Evolutionary conservation across 352 stramenopile genomes (phyloP), one percentile per base, ranked within the genome.

Genomic region (Phytophthora capsici): DNA sequence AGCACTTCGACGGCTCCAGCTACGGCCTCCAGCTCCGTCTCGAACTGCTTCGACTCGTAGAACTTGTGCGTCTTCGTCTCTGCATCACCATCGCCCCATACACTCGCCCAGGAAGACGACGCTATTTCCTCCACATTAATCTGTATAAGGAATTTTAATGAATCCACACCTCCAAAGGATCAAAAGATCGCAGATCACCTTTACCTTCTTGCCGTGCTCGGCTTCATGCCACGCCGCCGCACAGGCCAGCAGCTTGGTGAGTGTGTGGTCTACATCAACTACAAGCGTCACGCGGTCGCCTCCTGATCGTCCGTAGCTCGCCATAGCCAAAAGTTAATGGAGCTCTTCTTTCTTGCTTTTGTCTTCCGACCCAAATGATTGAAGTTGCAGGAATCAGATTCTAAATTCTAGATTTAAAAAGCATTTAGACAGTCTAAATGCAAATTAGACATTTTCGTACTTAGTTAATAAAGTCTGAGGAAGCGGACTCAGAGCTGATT

Each of bases 261-360:
- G 73, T 43, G 85, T 79, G 60, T 90, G 71, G 56, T 93, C 82
- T 37, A 93, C 25, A 45, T 93, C 83, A 22, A 93, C 72, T 2
- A 75, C 78, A 38, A 90, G 40, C 52, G 81, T 78, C 34, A 73
- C 49, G 16, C 80, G 73, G 30, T 85, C 82, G 57, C 53, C 40
- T n/a, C 57, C 57, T 17, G 48, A 23, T 57, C 66, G 66, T 48
- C 61, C 66, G 44, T 67, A 70, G 20, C 67, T 59, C 44, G 69
- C 43, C 69, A 71, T 77, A 23, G 4, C 34, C 40, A 25, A 14
- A 34, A 10, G 16, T 20, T 40, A 14, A 48, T 3, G n/a, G 44
- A 48, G 30, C 28, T 32, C 37, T 37, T 44, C 38, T 26, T 19
- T 8, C 8, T 50, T 10, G 25, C 20, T 36, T 46, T 36, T 10